Evolutionary conservation across 371 early-diverging fungal species (phyloP), one percentile per base, ranked within the genome.

Genomic region (Coemansia sp.): DNA sequence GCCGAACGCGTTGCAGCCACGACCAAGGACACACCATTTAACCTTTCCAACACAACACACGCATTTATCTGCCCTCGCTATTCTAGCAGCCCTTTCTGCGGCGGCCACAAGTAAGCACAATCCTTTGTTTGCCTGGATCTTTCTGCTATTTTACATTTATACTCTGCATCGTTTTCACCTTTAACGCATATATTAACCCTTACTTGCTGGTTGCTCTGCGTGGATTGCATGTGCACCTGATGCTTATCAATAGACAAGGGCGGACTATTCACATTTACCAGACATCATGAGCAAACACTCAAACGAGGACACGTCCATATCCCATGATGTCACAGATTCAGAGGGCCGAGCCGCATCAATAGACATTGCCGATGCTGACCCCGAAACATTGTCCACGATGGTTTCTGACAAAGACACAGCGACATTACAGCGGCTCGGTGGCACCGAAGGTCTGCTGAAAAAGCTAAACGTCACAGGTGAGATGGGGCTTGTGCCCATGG

Each of bases 341-440:
- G 40, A 56, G 15, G 36, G 46, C 23, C 21, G 44, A 23, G 60
- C 49, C 0, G n/a, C 63, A 7, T 49, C 66, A 17, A 46, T 70
- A 15, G 56, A 59, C 9, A 48, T 69, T 7, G 56, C 69, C n/a
- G 59, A 41, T 24, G 51, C 36, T 9, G 62, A 58, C 28, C 52
- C 70, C 4, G 74, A 68, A 1, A 44, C 51, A 49, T 55, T 78
- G 13, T 46, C 73, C 17, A 44, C 21, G 12, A 63, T 73, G 70
- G 69, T 80, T 1, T 69, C 60, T 15, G 71, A 72, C 63, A 78
- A 78, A 40, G 75, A 78, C 36, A 17, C 62, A 3, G 62, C 52
- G 0, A 56, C 57, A 5, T 58, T 78, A 57, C 69, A 62, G 19
- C 41, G 46, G 17, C 55, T 73, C 7, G 79, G 79, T 12, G 79